phyloP scores from a whole-genome alignment of 345 rosid genomes.

The Theobroma cacao region DNA sequence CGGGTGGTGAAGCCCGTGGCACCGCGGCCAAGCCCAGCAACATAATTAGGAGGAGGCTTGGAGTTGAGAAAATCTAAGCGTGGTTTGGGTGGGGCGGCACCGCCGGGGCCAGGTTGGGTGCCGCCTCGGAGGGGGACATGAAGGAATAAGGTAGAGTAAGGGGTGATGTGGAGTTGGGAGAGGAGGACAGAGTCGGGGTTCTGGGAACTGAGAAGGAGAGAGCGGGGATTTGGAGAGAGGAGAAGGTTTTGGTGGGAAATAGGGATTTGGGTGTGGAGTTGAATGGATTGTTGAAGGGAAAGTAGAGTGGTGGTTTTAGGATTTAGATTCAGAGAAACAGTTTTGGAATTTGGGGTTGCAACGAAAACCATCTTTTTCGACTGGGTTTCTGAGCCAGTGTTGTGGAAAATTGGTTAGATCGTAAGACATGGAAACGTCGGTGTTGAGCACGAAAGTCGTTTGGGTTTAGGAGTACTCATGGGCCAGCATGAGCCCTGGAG shows the following conservation, averaged over 20 bases:
- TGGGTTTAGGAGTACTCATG: too few relatives aligned
- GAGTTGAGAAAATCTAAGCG: conserved; percentile 86
- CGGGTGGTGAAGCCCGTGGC: conserved; percentile 98
- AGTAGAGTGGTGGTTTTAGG: conserved; percentile 54
- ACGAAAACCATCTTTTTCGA: conserved; percentile 49
- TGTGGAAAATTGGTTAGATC: too few relatives aligned
- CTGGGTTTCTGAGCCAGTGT: too few relatives aligned
- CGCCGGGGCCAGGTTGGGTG: conserved; percentile 25
- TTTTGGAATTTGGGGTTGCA: conserved; percentile 46
- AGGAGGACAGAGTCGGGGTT: conserved; percentile 36
- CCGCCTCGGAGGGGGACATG: conserved; percentile 61
- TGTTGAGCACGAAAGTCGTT: too few relatives aligned
- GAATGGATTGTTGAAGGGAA: conserved; percentile 45
- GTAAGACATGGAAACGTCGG: too few relatives aligned
- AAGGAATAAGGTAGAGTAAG: conserved; percentile 50
- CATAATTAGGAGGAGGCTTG: conserved; percentile 81
- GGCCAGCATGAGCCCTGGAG: too few relatives aligned
- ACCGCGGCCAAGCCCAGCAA: conserved; percentile 96
- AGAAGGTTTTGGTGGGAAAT: conserved; percentile 36
- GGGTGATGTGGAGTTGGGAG: conserved; percentile 46
- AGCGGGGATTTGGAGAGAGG: conserved; percentile 19
- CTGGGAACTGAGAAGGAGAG: background rate
- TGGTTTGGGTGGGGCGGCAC: conserved; percentile 54
- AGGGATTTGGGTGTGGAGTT: conserved; percentile 43
- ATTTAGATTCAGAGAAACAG: conserved; percentile 41